phyloP scores from a whole-genome alignment of 1,284 basidiomycete genomes.

The Ganoderma lingzhi region DNA sequence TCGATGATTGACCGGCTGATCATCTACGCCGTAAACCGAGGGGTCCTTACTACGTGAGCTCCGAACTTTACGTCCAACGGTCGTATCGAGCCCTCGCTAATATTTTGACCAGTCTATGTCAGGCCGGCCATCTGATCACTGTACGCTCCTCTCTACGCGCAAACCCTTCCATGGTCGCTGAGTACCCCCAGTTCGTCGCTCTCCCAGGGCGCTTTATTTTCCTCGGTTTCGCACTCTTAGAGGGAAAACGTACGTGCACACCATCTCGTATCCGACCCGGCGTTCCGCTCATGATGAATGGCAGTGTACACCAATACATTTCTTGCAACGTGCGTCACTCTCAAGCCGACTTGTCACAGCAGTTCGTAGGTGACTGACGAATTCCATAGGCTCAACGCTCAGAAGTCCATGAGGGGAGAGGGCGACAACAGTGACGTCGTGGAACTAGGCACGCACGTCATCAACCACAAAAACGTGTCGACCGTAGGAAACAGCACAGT shows the following conservation, averaged over 20 bases:
- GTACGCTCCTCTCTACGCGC: not conserved
- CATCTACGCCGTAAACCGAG: not conserved
- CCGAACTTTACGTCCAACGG: not conserved
- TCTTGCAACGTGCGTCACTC: not conserved
- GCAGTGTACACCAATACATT: not conserved
- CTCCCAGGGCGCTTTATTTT: not conserved
- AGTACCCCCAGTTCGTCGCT: not conserved
- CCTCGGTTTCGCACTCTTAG: not conserved
- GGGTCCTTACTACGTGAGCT: not conserved
- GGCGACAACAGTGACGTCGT: not conserved
- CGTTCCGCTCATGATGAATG: not conserved
- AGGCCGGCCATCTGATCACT: not conserved
- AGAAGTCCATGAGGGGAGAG: not conserved
- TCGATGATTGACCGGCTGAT: slow-evolving; percentile 3
- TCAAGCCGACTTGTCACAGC: not conserved
- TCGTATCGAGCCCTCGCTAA: not conserved
- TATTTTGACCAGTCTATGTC: not conserved
- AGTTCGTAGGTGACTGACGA: not conserved
- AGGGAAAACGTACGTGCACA: not conserved
- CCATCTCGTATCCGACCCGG: not conserved
- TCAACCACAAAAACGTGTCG: not conserved
- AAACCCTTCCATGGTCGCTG: not conserved
- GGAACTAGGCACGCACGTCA: not conserved
- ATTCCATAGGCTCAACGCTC: not conserved
- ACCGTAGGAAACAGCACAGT: not conserved